Base-by-base conservation (phyloP, 2,329 filamentous ascomycete species). In the Waltergamsia citrina region DNA sequence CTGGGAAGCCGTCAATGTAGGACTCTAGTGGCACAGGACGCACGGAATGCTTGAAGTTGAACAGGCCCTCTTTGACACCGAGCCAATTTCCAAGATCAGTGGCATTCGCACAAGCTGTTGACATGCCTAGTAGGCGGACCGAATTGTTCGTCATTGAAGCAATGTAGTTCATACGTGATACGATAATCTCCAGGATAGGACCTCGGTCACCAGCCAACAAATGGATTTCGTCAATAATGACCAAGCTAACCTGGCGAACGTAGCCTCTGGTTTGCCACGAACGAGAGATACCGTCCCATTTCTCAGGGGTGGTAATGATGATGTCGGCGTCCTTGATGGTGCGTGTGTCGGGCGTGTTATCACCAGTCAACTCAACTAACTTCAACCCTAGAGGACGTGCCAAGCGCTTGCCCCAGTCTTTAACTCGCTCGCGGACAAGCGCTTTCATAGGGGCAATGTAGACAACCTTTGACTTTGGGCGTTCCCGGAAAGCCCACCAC, bases 401-500 rank as follows among this genome's bases (percentile, higher is more conserved):
- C 22, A 98, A 71, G 12, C 92, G 78, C 38, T 74, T 74, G 10
- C 83, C 77, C 93, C 92, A 98, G 52, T 98, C 93, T 50, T 94
- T 84, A 18, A 98, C 90, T 59, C 92, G 78, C 56, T 98, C 92
- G 4, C 92, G 85, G 15, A 98, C 92, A 21, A 98, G 77, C 0
- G 93, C 93, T 59, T 98, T 98, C 93, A 98, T 98, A 0, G 93
- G 93, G 3, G 92, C 92, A 52, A 98, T 96, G 55, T 98, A 98
- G 10, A 98, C 92, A 3, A 98, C 88, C 61, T 98, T 98, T 4
- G 87, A 94, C 4, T 88, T 87, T 2, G 92, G 92, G 33, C 82
- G 81, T 53, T 95, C 88, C 11, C 88, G 78, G 61, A 98, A 96
- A 3, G 92, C 90, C 87, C 88, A 95, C 93, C 93, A 98, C 90